Percentiles rank a stretch among this genome's conserved stretches.
Conservation (phyloP, 208 protist genomes). For the Acanthamoeba lenticulata region DNA sequence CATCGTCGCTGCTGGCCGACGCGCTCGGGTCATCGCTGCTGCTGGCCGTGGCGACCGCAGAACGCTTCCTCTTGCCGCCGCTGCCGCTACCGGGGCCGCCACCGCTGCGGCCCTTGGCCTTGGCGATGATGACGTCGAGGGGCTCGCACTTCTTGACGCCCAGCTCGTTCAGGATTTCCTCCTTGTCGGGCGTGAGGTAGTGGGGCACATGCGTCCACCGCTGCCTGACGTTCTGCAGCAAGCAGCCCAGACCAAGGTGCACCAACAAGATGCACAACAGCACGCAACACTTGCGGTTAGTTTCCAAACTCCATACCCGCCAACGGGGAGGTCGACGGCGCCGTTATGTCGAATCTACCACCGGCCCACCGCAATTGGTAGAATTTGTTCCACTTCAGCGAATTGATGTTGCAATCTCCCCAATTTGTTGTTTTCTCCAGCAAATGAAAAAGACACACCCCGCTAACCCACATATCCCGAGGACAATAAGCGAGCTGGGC, state of each 20-base stretch:
- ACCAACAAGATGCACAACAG: neutral
- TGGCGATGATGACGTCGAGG: slow-evolving; percentile 14
- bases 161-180: neutral
- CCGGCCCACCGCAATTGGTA: neutral
- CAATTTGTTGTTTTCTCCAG: no score
- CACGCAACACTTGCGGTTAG: neutral
- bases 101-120: neutral
- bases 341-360: neutral
- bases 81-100: neutral
- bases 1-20: neutral
- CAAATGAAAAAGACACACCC: no score
- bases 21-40: neutral
- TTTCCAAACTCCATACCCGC: neutral
- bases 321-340: neutral
- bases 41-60: neutral
- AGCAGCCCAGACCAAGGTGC: neutral
- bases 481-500: neutral
- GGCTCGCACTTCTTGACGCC: slow-evolving; percentile 33
- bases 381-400: neutral
- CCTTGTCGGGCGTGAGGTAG: slow-evolving; percentile 48
- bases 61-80: neutral
- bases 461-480: neutral
- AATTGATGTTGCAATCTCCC: no score
- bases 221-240: slow-evolving; percentile 12
- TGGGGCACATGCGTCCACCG: slow-evolving; percentile 12